Evolutionary conservation across 1,139 yeast genomes (phyloP), one percentile per base, ranked within the genome.

Genomic region (Debaryomyces subglobosus): DNA sequence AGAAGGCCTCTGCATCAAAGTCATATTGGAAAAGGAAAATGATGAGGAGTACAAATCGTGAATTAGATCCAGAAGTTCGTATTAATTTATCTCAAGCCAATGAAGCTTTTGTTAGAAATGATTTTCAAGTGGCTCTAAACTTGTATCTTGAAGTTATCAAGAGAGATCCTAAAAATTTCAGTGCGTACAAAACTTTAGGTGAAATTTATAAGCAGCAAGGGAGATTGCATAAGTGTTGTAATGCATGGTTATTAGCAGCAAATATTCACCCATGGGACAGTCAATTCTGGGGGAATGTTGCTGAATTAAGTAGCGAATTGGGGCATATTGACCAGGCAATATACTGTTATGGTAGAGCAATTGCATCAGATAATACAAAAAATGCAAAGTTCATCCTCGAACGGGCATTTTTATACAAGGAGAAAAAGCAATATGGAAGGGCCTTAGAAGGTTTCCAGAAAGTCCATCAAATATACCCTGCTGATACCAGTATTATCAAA

Each of bases 111-210:
- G 96, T 86, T 1, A 63, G 78, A 8, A 79, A 78, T 44, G 86
- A 89, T 56, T 76, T 82, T 35, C 84, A 79, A 36, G 78, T 71
- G 2, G 97, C 98, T 0, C 79, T 85, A 55, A 73, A 79, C 43
- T 65, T 83, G 47, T 86, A 86, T 56, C 76, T 80, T 43, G 92
- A 89, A 57, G 96, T 91, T 8, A 84, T 94, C 54, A 80, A 84
- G 53, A 73, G 81, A 50, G 97, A 94, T 60, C 85, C 89, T 9
- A 81, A 81, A 54, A 89, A 90, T 56, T 86, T 84, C 64, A 80
- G 85, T 49, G 97, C 98, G 0, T 92, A 89, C 65, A 88, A 86
- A 58, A 82, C 95, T 1, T 70, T 94, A 48, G 97, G 96, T 41
- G 96, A 88, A 57, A 89, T 94, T 39, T 87, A 88, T 57, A 81